Percentiles rank a stretch among this genome's conserved stretches.
Conservation (phyloP, 1,139 yeast species). For the Kodamaea derodonti region DNA sequence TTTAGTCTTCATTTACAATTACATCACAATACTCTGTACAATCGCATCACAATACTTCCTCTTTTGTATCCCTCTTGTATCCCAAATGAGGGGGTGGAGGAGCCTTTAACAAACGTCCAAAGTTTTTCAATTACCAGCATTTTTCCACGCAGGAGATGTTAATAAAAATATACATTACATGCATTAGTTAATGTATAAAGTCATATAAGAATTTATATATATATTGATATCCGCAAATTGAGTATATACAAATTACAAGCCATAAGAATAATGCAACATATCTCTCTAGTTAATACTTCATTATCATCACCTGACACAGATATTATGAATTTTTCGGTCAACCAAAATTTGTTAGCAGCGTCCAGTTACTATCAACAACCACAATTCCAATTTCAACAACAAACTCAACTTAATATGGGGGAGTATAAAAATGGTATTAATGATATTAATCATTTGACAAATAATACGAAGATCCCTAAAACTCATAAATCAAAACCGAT, state of each 20-base stretch:
- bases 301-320: not conserved
- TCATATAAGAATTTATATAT: too few relatives aligned
- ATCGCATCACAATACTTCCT: too few relatives aligned
- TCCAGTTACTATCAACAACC: constrained; percentile 1
- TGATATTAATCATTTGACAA: too few relatives aligned
- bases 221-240: not conserved
- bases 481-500: not conserved
- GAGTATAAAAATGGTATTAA: not conserved
- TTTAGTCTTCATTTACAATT: too few relatives aligned
- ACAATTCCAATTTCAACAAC: constrained; percentile 1
- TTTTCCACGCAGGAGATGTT: not conserved
- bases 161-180: not conserved
- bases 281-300: not conserved
- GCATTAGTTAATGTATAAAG: not conserved
- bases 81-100: too few relatives aligned
- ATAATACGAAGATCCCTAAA: not conserved
- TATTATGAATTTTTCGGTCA: not conserved
- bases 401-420: not conserved
- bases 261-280: not conserved
- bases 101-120: too few relatives aligned
- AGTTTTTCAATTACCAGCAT: not conserved
- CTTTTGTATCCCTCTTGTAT: too few relatives aligned
- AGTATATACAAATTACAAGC: too few relatives aligned
- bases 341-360: not conserved
- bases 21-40: too few relatives aligned